Evolutionary conservation across 495 filamentous ascomycete species (phyloP).

Genomic region (Viridothelium virens): DNA sequence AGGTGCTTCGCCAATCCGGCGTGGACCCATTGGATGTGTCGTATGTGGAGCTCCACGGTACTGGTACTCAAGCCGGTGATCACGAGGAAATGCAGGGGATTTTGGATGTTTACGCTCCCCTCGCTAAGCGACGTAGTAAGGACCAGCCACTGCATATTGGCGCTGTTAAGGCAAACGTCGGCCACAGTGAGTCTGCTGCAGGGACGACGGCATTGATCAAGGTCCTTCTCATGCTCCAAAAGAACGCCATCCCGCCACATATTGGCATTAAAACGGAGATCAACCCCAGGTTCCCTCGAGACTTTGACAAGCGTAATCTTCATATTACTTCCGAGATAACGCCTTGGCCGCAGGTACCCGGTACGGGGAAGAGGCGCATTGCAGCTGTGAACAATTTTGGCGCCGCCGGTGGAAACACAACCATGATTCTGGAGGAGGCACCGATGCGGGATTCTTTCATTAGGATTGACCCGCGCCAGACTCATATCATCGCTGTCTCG

Average conservation of each 20-base stretch:
- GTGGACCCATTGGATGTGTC: constrained; percentile 26
- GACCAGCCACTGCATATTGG: constrained; percentile 28
- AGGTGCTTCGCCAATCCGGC: constrained; percentile 21
- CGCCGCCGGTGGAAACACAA: constrained; percentile 50
- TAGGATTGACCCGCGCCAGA: constrained; percentile 41
- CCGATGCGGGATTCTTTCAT: constrained; percentile 22
- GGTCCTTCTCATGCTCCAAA: constrained; percentile 35
- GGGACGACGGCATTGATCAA: constrained; percentile 36
- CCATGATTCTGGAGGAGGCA: constrained; percentile 52
- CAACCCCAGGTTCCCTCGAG: constrained; percentile 35
- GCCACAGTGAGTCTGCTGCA: constrained; percentile 33
- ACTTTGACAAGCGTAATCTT: constrained; percentile 30
- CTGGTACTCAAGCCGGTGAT: constrained; percentile 39
- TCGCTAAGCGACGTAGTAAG: constrained; percentile 3
- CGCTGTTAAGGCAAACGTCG: constrained; percentile 33
- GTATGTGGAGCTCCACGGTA: constrained; percentile 39
- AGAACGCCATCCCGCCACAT: constrained; percentile 35
- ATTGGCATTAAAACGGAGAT: constrained; percentile 36
- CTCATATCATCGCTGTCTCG: constrained; percentile 51
- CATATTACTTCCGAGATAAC: constrained; percentile 23
- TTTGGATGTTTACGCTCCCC: constrained; percentile 26
- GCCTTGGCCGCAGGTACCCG: background rate
- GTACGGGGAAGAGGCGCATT: constrained; percentile 31
- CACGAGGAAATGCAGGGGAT: constrained; percentile 34
- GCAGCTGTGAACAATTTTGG: constrained; percentile 65